Conservation (phyloP, 352 stramenopile genomes). For the Aphanomyces invadans region DNA sequence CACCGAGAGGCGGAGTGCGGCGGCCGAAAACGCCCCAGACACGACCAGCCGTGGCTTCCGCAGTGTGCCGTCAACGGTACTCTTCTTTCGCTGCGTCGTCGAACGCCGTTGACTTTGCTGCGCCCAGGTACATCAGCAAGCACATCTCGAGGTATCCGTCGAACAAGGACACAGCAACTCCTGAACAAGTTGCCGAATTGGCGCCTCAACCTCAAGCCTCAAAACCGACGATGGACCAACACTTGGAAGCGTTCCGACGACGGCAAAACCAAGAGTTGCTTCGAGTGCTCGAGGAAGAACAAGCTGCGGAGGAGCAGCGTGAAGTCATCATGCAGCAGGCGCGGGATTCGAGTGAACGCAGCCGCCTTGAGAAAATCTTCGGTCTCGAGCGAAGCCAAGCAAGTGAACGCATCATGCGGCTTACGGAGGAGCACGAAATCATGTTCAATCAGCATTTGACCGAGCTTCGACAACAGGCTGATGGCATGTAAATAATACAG, state of each 20-base stretch:
- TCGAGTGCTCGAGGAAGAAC: constrained; percentile 61
- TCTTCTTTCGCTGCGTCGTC: neutral
- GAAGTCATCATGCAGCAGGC: constrained; percentile 52
- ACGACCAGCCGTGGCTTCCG: neutral
- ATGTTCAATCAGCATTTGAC: constrained; percentile 37
- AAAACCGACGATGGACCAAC: constrained; percentile 17
- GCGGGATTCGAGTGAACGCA: constrained; percentile 31
- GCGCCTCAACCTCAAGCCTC: too few species aligned
- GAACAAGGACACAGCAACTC: constrained; percentile 21
- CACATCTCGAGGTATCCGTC: constrained; percentile 15
- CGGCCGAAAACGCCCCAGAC: neutral
- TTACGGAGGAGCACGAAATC: constrained; percentile 65
- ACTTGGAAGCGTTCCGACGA: constrained; percentile 47
- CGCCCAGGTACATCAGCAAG: constrained; percentile 4
- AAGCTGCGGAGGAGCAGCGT: constrained; percentile 73
- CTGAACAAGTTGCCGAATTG: too few species aligned
- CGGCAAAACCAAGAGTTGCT: constrained; percentile 69
- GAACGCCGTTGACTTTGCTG: too few species aligned
- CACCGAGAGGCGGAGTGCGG: neutral
- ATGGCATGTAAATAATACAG: neutral
- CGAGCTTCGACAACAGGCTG: constrained; percentile 1
- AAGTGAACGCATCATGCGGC: constrained; percentile 74
- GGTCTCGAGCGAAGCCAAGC: constrained; percentile 53
- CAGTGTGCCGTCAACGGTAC: neutral
- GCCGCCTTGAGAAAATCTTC: constrained; percentile 62